Evolutionary conservation across 2,329 filamentous ascomycete species (phyloP), one percentile per base, ranked within the genome.

Genomic region (Tolypocladium inflatum): DNA sequence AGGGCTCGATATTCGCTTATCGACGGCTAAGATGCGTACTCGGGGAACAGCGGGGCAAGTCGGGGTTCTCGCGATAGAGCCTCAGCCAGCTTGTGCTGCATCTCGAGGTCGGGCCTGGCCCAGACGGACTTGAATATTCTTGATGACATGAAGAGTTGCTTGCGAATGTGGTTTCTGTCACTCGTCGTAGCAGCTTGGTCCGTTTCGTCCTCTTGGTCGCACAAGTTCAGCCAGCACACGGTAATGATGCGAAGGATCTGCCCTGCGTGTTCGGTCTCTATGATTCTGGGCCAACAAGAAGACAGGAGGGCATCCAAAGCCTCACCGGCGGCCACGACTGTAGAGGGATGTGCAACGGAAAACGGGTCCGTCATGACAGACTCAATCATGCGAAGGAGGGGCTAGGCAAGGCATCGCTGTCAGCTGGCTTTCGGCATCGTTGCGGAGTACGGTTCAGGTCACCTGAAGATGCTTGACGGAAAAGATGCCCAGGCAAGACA

Each of bases 361-460:
- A 94, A 90, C 0, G 89, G 85, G 65, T 91, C 85, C 2, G 82
- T 79, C 56, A 96, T 74, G 11, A 87, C 81, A 43, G 77, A 74
- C 2, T 83, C 83, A 11, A 90, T 71, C 62, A 92, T 77, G 0
- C 88, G 84, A 1, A 96, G 68, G 9, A 93, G 71, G 52, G 85
- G 82, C 78, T 89, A 59, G 41, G 35, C n/a, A 26, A 19, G 50
- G 19, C 30, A 15, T 33, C 45, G 37, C 61, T 56, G 53, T 65
- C 58, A 64, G 58, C 30, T 21, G 42, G 37, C 39, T 33, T 48
- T 30, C n/a, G 2, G 10, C 39, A 33, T 43, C 11, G 23, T n/a
- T 26, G 23, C 21, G 26, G 39, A 23, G 30, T 10, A 35, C 17
- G 19, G 23, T 35, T 30, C 17, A 35, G 21, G 71, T 41, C 66